phyloP scores from a whole-genome alignment of 305 asterid genomes.

The Fraxinus dipetala region DNA sequence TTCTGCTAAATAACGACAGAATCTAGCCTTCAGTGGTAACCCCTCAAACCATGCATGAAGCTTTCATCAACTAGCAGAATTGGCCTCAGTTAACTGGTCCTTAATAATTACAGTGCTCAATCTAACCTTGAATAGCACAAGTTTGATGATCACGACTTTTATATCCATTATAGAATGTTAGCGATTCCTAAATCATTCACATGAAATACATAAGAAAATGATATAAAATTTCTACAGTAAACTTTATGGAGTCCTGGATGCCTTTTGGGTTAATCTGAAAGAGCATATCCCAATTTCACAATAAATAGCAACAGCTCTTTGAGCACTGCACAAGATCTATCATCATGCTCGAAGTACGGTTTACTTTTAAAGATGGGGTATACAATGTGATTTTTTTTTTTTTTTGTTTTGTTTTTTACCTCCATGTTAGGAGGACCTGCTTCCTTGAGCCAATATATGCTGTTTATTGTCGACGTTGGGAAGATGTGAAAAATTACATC shows the following conservation, averaged over 20 bases:
- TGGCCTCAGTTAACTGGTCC: neutral
- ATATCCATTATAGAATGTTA: conserved; percentile 10
- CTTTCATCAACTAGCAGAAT: neutral
- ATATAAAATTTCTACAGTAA: conserved; percentile 3
- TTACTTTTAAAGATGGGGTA: neutral
- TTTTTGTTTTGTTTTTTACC: conserved; percentile 35
- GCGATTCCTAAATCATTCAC: neutral
- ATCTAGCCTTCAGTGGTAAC: neutral
- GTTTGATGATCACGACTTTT: neutral
- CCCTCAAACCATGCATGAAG: neutral
- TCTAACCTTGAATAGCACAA: conserved; percentile 1
- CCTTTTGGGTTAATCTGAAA: neutral
- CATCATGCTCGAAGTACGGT: conserved; percentile 13
- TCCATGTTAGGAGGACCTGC: conserved; percentile 39
- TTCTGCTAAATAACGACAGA: neutral
- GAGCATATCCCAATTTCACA: conserved; percentile 2
- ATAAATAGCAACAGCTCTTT: neutral
- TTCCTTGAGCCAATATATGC: conserved; percentile 34
- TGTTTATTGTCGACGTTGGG: conserved; percentile 42
- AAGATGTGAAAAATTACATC: conserved; percentile 78
- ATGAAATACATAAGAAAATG: neutral
- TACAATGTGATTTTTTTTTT: conserved; percentile 3
- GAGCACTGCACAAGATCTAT: neutral
- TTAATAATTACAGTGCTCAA: neutral
- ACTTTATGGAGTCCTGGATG: conserved; percentile 2